phyloP scores from a whole-genome alignment of 2,329 filamentous ascomycete species.

The Emergomyces pasteurianus region DNA sequence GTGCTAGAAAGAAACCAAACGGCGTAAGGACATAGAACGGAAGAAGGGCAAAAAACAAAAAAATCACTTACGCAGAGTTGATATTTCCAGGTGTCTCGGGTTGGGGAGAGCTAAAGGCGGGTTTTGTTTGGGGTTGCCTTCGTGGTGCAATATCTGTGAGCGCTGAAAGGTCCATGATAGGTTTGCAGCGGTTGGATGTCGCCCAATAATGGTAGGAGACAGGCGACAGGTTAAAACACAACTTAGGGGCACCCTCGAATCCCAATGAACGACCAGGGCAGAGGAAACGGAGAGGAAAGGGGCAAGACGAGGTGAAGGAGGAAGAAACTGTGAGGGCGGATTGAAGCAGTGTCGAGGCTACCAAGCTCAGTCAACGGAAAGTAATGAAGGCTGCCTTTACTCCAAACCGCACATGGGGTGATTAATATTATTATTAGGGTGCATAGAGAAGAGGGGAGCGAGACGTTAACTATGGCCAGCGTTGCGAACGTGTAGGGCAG shows the following conservation, averaged over 20 bases:
- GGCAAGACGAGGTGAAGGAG: not conserved
- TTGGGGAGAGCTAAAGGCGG: slow-evolving; percentile 2
- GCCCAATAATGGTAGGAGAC: not conserved
- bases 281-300: not conserved
- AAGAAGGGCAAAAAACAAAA: not conserved
- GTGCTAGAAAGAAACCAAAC: not conserved
- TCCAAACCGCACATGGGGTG: not conserved
- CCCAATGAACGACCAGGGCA: not conserved
- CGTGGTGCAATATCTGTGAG: slow-evolving; percentile 10
- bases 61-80: not conserved
- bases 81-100: not conserved
- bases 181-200: not conserved
- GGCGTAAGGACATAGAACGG: not conserved
- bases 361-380: not conserved
- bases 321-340: not conserved
- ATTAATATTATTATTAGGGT: not conserved
- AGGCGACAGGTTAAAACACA: not conserved
- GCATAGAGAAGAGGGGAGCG: not conserved
- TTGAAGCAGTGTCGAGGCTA: not conserved
- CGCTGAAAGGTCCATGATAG: slow-evolving; percentile 12
- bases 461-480: not conserved
- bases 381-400: not conserved
- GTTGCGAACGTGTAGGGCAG: not conserved
- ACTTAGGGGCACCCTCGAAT: not conserved
- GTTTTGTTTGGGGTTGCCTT: slow-evolving; percentile 6